Evolutionary conservation across 73 alveolate species (phyloP), one percentile per base, ranked within the genome.

Genomic region (Paramecium caudatum): DNA sequence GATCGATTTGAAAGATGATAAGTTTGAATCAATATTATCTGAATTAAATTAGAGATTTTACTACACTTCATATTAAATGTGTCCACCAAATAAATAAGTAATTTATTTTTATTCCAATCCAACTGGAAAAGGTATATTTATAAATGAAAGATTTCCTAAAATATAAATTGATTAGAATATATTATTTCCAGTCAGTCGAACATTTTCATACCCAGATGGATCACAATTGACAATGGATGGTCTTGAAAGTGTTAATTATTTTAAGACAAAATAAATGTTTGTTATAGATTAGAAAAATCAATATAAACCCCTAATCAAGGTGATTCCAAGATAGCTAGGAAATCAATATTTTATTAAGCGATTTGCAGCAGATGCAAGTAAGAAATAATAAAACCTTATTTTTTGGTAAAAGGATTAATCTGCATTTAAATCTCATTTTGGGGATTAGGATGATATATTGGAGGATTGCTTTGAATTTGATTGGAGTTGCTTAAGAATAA

Each of bases 401-500:
- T 61, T 45, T 9, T 93, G 96, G 96, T 41, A 82, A 30, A 82
- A 91, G 13, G 92, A 84, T 3, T 82, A 90, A 47, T 90, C 96
- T 2, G 82, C 93, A 25, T 95, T 95, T 81, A 93, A 48, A 61
- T 93, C 93, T 27, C 93, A 93, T 91, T 41, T 70, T 69, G 90
- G 90, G 25, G 98, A 95, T 46, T 84, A 88, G 39, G 96, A 91
- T 6, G 95, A 87, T 33, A 13, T 95, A 32, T 16, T 94, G 2
- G 93, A 39, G 6, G 46, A 94, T 45, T 96, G 99, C 68, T 96
- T 96, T 95, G 96, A 96, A 47, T 96, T 92, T 78, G 99, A 96
- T 82, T 96, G 99, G 99, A 46, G 27, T 4, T 41, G 90, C 78
- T 90, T 94, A 34, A 90, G 91, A 13, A 93, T 95, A 13, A 63